Evolutionary conservation across 441 rosid genomes (phyloP).

Genomic region (Cnidoscolus chayamansa): DNA sequence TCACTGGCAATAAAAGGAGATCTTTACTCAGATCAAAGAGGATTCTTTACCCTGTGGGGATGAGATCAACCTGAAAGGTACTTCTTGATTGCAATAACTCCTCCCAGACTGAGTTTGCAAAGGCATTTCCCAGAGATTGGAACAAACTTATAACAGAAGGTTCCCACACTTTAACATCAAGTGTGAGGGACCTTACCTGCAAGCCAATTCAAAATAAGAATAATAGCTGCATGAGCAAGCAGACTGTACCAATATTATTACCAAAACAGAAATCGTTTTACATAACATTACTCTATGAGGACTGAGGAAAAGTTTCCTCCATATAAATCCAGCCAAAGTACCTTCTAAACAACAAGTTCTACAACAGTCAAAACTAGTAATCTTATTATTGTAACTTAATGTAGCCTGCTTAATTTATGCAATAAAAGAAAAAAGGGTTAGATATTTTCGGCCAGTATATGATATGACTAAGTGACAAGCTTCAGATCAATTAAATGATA

Average conservation of each 20-base stretch:
- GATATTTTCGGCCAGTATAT: background rate
- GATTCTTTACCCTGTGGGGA: constrained; percentile 56
- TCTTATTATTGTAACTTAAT: background rate
- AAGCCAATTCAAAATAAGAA: constrained; percentile 27
- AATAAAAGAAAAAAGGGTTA: background rate
- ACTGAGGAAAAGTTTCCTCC: background rate
- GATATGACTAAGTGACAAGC: background rate
- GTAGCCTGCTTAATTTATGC: background rate
- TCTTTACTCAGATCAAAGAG: constrained; percentile 14
- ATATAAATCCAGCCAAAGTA: background rate
- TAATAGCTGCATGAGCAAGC: constrained; percentile 13
- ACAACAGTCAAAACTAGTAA: background rate
- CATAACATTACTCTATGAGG: background rate
- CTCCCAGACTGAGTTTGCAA: constrained; percentile 97
- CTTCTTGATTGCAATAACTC: constrained; percentile 83
- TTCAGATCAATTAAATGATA: constrained; percentile 3
- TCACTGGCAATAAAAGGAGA: constrained; percentile 14
- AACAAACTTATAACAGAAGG: constrained; percentile 92
- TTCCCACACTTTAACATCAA: constrained; percentile 98
- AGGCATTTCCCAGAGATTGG: constrained; percentile 94
- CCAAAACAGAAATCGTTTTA: background rate
- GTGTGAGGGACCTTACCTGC: constrained; percentile 98
- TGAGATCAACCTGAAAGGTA: constrained; percentile 67
- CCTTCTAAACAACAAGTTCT: background rate
- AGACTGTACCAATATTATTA: constrained; percentile 10